Evolutionary conservation across 2,329 filamentous ascomycete species (phyloP).

Genomic region (Clarireedia sp.): DNA sequence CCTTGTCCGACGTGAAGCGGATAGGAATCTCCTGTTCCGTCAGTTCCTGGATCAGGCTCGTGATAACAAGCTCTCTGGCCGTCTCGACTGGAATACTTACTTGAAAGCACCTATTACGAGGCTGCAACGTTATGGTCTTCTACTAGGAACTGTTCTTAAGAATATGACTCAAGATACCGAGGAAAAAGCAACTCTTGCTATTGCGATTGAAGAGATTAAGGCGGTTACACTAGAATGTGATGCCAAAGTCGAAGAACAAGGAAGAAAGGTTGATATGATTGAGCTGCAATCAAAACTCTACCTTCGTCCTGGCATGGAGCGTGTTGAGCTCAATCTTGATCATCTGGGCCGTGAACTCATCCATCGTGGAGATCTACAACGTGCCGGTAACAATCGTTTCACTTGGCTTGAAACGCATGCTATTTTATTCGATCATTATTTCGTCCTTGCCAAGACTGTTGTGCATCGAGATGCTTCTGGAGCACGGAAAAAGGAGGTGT

Average conservation of each 20-base stretch:
- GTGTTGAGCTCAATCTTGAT: conserved; percentile 80
- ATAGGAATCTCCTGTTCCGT: conserved; percentile 78
- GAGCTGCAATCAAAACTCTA: conserved; percentile 79
- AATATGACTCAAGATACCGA: conserved; percentile 78
- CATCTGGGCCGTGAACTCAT: conserved; percentile 90
- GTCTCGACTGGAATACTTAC: conserved; percentile 89
- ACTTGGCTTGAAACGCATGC: conserved; percentile 92
- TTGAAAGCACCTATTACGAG: conserved; percentile 89
- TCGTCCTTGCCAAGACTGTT: conserved; percentile 79
- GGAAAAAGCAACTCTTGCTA: conserved; percentile 76
- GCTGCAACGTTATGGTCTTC: conserved; percentile 79
- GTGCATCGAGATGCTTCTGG: conserved; percentile 59
- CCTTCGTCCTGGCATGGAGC: conserved; percentile 78
- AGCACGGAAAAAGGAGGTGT: conserved; percentile 69
- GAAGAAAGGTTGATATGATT: conserved; percentile 80
- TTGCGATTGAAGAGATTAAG: conserved; percentile 87
- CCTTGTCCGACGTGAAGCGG: conserved; percentile 73
- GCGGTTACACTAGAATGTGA: conserved; percentile 86
- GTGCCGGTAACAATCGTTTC: conserved; percentile 82
- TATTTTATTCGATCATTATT: conserved; percentile 91
- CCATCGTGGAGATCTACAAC: conserved; percentile 78
- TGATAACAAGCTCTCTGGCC: conserved; percentile 69
- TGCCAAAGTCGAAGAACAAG: conserved; percentile 82
- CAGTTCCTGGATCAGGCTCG: conserved; percentile 77
- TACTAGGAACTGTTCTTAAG: conserved; percentile 75